phyloP scores from a whole-genome alignment of 331 rosid genomes.

The Cydonia oblonga region DNA sequence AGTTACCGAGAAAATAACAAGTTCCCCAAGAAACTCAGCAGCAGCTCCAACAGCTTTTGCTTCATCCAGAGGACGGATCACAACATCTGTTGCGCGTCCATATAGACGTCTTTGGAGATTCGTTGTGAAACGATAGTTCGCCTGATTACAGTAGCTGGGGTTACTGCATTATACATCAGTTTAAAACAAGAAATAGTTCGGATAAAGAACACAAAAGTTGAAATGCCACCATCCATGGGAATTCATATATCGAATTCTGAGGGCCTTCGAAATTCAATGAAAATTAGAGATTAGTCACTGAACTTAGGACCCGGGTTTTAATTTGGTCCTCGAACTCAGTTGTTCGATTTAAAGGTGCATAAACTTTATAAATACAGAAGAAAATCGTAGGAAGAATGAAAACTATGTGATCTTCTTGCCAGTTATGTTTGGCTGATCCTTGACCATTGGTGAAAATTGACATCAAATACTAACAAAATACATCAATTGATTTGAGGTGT shows the following conservation, averaged over 20 bases:
- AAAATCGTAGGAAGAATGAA: too few relatives aligned
- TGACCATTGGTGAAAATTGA: not conserved
- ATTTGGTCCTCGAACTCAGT: too few relatives aligned
- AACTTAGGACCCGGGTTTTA: too few relatives aligned
- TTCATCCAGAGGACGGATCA: conserved; percentile 4
- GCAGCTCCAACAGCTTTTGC: conserved; percentile 8
- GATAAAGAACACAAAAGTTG: not conserved
- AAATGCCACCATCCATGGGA: too few relatives aligned
- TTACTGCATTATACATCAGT: not conserved
- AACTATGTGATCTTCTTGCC: too few relatives aligned
- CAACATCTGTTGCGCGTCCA: not conserved
- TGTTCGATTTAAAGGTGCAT: too few relatives aligned
- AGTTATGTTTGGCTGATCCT: too few relatives aligned
- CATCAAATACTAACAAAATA: not conserved
- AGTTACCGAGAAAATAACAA: conserved; percentile 5
- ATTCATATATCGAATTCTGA: too few relatives aligned
- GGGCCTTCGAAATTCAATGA: too few relatives aligned
- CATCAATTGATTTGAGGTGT: not conserved
- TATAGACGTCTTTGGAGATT: not conserved
- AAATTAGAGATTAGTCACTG: too few relatives aligned
- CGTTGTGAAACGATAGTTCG: not conserved
- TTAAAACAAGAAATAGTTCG: not conserved
- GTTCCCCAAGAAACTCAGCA: not conserved
- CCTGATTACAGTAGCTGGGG: not conserved
- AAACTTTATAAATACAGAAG: too few relatives aligned